Conservation (phyloP, 129 eudicot species). For the Chrysanthemum makinoi region DNA sequence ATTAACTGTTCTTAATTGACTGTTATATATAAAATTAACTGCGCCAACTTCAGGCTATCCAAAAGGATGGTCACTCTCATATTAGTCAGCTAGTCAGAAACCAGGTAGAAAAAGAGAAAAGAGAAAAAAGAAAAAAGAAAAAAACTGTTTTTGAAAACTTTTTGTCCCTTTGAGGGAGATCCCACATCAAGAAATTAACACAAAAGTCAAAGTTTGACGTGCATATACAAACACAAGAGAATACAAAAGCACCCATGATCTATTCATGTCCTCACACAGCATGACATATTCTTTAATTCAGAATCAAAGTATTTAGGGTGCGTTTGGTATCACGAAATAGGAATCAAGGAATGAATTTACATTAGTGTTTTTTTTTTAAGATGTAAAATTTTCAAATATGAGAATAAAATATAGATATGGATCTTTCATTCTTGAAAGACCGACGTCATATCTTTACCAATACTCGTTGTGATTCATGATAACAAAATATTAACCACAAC, state of each 20-base stretch:
- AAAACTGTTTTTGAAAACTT: neutral
- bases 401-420: too few relatives aligned
- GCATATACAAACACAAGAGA: neutral
- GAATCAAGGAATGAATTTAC: too few relatives aligned
- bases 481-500: too few relatives aligned
- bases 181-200: slow-evolving; percentile 7
- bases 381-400: too few relatives aligned
- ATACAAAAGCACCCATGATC: neutral
- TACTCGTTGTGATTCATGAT: too few relatives aligned
- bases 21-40: neutral
- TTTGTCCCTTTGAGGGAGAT: neutral
- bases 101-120: neutral
- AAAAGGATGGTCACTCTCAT: too few relatives aligned
- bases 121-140: neutral
- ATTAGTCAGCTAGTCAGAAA: too few relatives aligned
- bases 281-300: neutral
- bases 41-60: too few relatives aligned
- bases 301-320: neutral
- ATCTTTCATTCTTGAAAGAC: too few relatives aligned
- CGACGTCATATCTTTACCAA: too few relatives aligned
- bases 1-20: neutral
- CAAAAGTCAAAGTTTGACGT: slow-evolving; percentile 12
- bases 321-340: too few relatives aligned
- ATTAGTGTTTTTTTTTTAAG: too few relatives aligned
- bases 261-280: neutral